phyloP scores from a whole-genome alignment of 2,329 filamentous ascomycete species.

The Cladophialophora chaetospira region DNA sequence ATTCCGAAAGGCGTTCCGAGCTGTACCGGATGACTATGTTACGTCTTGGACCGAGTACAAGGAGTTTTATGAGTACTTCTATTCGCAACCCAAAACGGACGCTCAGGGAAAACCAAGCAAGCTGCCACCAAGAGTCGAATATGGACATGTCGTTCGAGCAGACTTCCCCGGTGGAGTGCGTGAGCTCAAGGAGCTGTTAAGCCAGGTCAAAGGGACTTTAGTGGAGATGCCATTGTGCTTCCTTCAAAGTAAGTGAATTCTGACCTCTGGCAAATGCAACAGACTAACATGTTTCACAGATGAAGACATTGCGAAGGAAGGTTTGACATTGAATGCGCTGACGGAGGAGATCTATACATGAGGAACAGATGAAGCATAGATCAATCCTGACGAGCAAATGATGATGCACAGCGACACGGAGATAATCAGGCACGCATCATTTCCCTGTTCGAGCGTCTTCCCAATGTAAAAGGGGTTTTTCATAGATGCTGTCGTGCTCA shows the following conservation, averaged over 20 bases:
- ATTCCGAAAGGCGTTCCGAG: constrained; percentile 64
- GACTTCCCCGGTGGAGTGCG: constrained; percentile 69
- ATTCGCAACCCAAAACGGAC: constrained; percentile 49
- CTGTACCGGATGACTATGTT: constrained; percentile 61
- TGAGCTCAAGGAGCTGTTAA: constrained; percentile 72
- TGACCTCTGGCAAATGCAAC: not conserved
- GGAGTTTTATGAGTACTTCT: constrained; percentile 64
- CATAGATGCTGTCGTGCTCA: not conserved
- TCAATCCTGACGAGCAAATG: too few relatives aligned
- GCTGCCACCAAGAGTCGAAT: constrained; percentile 66
- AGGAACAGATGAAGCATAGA: constrained; percentile 14
- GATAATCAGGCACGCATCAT: too few relatives aligned
- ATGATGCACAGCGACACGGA: not conserved
- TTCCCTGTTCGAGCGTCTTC: not conserved
- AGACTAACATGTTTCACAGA: constrained; percentile 54
- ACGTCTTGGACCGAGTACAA: constrained; percentile 64
- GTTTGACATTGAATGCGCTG: constrained; percentile 69
- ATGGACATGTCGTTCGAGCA: constrained; percentile 83
- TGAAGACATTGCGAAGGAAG: constrained; percentile 82
- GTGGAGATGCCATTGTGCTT: constrained; percentile 93
- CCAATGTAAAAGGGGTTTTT: not conserved
- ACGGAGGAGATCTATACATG: constrained; percentile 73
- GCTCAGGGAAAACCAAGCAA: constrained; percentile 47
- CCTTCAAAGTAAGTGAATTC: constrained; percentile 47
- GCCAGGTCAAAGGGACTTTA: constrained; percentile 67